These are phyloP conservation scores for Sherardia arvensis DNA, from an alignment of 257 asterid species.

Conservation along the genomic window DNA sequence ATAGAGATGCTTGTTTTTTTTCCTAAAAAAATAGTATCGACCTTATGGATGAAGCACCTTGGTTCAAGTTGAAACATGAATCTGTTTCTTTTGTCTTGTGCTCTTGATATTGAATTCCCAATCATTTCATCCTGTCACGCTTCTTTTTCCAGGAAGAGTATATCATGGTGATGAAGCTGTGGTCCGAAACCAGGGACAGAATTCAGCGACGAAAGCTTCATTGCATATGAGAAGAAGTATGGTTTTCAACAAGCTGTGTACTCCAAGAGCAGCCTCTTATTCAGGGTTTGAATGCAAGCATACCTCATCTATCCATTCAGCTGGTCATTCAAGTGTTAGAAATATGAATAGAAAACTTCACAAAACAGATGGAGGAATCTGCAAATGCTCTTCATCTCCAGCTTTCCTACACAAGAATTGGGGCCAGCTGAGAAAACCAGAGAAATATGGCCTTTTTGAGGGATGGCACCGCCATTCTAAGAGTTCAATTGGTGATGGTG, in stretches of 20 bases:
- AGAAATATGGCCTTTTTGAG: constrained; percentile 31
- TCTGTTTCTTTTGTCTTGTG: neutral
- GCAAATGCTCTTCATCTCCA: constrained; percentile 32
- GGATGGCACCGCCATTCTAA: constrained; percentile 32
- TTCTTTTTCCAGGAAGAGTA: constrained; percentile 30
- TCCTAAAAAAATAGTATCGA: neutral
- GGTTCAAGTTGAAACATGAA: neutral
- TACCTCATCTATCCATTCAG: constrained; percentile 19
- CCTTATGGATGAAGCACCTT: neutral
- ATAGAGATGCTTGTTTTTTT: neutral
- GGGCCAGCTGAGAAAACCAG: constrained; percentile 34
- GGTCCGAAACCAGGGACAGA: constrained; percentile 29
- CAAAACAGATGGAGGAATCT: constrained; percentile 30
- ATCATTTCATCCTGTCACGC: constrained; percentile 8
- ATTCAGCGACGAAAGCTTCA: constrained; percentile 21
- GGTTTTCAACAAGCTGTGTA: constrained; percentile 23
- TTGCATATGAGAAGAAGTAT: constrained; percentile 18
- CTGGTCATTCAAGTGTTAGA: constrained; percentile 24
- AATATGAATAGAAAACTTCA: constrained; percentile 22
- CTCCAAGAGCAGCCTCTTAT: constrained; percentile 28
- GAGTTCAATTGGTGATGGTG: constrained; percentile 35
- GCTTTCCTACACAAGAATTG: constrained; percentile 24
- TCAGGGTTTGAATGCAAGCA: constrained; percentile 16
- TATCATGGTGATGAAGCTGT: constrained; percentile 32
- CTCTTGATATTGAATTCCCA: neutral